A percentile compares a stretch with the other conserved stretches of the same genome.
Conservation (phyloP, 1,284 basidiomycete species). For the Amylostereum chailletii region DNA sequence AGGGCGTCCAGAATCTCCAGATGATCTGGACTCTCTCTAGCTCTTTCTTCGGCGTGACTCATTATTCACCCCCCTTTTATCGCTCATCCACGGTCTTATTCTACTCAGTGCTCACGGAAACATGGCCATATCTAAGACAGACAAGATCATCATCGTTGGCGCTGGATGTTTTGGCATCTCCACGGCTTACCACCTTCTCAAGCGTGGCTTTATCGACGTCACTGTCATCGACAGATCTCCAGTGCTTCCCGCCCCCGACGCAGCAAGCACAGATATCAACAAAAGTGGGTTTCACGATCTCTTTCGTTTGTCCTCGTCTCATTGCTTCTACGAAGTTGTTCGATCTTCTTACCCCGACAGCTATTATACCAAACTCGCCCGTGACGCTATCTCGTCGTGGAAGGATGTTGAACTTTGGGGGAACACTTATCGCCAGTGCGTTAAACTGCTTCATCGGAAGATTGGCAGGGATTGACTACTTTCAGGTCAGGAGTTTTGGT, state of each 20-base stretch:
- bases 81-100: not conserved
- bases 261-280: slow-evolving; percentile 80
- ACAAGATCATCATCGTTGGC: slow-evolving; percentile 66
- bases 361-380: slow-evolving; percentile 65
- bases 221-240: slow-evolving; percentile 66
- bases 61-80: not conserved
- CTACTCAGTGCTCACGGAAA: not conserved
- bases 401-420: slow-evolving; percentile 58
- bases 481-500: slow-evolving; percentile 56
- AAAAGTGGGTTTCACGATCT: slow-evolving; percentile 44
- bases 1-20: too few species aligned
- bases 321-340: slow-evolving; percentile 37
- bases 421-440: slow-evolving; percentile 75
- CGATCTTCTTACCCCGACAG: slow-evolving; percentile 61
- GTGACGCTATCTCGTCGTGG: slow-evolving; percentile 69
- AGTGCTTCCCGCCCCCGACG: slow-evolving; percentile 66
- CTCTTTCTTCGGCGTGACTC: too few species aligned
- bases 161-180: slow-evolving; percentile 85
- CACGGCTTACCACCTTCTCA: slow-evolving; percentile 69
- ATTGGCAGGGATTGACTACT: not conserved
- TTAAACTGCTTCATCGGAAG: slow-evolving; percentile 7
- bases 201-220: slow-evolving; percentile 57
- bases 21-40: too few species aligned
- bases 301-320: not conserved
- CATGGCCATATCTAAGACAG: slow-evolving; percentile 7